Evolutionary conservation across 2,329 filamentous ascomycete species (phyloP).

Genomic region (Botrytis elliptica): DNA sequence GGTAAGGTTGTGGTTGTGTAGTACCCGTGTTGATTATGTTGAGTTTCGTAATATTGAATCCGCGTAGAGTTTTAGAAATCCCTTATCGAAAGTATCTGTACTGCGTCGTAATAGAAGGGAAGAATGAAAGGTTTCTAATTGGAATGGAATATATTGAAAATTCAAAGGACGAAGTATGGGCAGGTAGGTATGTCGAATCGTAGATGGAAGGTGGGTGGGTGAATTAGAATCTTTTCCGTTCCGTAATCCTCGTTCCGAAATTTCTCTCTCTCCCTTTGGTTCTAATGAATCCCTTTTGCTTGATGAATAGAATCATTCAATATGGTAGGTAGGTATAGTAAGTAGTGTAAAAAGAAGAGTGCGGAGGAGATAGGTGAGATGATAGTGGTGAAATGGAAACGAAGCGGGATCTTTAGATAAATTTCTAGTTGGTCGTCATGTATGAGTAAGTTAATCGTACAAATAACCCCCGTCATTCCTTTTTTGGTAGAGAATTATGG

Average conservation of each 20-base stretch:
- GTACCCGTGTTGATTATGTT: conserved; percentile 6
- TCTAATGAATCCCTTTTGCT: background rate
- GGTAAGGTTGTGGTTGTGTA: conserved; percentile 5
- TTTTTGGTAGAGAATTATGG: background rate
- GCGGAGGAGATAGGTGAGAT: background rate
- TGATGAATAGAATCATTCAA: background rate
- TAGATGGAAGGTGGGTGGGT: background rate
- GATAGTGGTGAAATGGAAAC: background rate
- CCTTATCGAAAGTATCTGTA: background rate
- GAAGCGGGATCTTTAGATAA: conserved; percentile 8
- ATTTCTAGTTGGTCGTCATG: conserved; percentile 9
- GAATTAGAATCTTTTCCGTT: background rate
- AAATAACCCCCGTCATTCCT: background rate
- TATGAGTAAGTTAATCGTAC: background rate
- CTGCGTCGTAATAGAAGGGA: background rate
- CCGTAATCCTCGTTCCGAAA: background rate
- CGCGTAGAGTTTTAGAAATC: background rate
- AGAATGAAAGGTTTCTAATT: background rate
- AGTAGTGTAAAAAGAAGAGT: background rate
- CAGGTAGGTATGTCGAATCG: background rate
- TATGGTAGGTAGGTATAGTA: background rate
- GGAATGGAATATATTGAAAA: conserved; percentile 1
- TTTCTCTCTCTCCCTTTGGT: background rate
- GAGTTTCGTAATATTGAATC: background rate
- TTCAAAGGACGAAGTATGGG: background rate